Evolutionary conservation across 345 rosid species (phyloP), one percentile per base, ranked within the genome.

Genomic region (Cardamine occulta): DNA sequence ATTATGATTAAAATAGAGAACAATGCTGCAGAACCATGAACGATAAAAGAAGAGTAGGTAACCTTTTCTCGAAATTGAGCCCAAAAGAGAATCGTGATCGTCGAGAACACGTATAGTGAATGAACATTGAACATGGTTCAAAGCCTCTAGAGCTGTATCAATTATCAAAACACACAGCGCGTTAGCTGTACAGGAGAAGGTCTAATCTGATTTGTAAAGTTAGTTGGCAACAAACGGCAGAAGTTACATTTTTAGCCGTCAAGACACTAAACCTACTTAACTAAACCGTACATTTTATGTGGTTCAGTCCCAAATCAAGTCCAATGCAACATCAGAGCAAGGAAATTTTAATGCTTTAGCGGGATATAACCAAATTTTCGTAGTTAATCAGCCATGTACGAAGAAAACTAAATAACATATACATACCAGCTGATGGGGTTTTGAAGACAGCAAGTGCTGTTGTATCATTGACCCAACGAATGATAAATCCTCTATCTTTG

Each of bases 401-500:
- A 37, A 45, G 60, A 45, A 15, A 39, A 44, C 23, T 29, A 68
- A 54, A 26, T 31, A 5, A 42, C 29, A 44, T 17, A 66, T 34
- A 48, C 3, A 76, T 89, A 91, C 98, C 97, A 39, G 74, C 63
- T 63, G 91, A 80, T 12, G 99, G 93, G 54, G 88, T 81, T 79
- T 66, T 84, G 76, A 94, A 92, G 45, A 94, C 98, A 58, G 96
- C 97, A 79, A 91, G 91, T 9, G 98, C 97, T 13, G 82, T 70
- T 66, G 93, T 94, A 76, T 95, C 97, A 83, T 87, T 88, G 63
- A 92, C 89, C 97, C 99, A 95, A 72, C 91, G 92, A 82, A 95
- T 88, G 68, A 80, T 82, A 70, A 92, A 67, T 72, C 85, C 91
- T 39, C 51, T 76, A 63, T 80, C 91, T 72, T 68, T 87, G 49